phyloP scores from a whole-genome alignment of 139 green algal genomes.

The Coelastrella sp. region DNA sequence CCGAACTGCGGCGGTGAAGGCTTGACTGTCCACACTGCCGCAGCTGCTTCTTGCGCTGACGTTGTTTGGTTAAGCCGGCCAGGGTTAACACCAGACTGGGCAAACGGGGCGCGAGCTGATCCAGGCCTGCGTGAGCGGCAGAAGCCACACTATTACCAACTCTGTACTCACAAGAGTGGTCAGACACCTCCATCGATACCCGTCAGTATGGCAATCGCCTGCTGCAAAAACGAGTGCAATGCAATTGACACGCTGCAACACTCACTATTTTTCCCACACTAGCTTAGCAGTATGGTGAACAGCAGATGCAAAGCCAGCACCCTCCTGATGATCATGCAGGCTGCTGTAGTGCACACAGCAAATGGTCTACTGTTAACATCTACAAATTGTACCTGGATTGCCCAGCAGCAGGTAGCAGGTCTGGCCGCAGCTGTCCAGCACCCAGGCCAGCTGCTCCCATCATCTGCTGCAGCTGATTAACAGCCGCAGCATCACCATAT shows the following conservation, averaged over 20 bases:
- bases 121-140: background rate
- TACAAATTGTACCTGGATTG: background rate
- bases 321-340: too few species aligned
- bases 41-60: constrained; percentile 15
- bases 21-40: constrained; percentile 42
- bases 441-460: background rate
- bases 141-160: too few species aligned
- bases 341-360: too few species aligned
- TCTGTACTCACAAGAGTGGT: too few species aligned
- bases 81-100: background rate
- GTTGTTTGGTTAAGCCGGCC: constrained; percentile 22
- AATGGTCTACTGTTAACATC: too few species aligned
- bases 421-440: background rate
- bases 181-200: too few species aligned
- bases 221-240: too few species aligned
- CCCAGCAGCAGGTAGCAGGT: constrained; percentile 12
- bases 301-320: too few species aligned
- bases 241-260: too few species aligned
- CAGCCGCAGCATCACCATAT: background rate
- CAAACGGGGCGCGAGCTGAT: constrained; percentile 29
- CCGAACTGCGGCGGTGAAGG: constrained; percentile 49
- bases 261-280: too few species aligned
- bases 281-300: too few species aligned
- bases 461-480: background rate
- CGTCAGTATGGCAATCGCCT: too few species aligned